A percentile compares a stretch with the other conserved stretches of the same genome.
Evolutionary conservation across 768 basidiomycete genomes (phyloP).

Genomic region (Panellus pusillus): DNA sequence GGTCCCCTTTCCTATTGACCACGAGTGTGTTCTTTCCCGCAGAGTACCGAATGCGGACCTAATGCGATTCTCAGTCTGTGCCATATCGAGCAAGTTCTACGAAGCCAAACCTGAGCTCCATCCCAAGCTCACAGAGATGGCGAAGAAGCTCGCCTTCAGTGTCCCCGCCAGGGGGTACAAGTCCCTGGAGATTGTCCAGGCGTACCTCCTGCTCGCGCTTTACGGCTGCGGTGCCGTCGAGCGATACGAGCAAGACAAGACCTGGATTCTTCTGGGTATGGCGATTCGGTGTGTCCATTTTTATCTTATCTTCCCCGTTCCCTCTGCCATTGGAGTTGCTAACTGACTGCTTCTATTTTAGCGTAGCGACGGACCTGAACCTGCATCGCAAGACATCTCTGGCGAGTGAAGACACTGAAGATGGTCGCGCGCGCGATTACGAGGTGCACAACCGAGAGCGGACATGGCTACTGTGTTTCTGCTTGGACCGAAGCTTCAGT

Average conservation of each 20-base stretch:
- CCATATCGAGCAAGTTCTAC: slow-evolving; percentile 93
- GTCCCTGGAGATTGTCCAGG: slow-evolving; percentile 93
- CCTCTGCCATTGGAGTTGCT: neutral
- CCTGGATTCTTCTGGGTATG: slow-evolving; percentile 89
- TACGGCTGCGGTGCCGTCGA: slow-evolving; percentile 97
- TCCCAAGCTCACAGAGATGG: slow-evolving; percentile 72
- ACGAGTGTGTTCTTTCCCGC: slow-evolving; percentile 59
- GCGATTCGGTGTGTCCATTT: slow-evolving; percentile 60
- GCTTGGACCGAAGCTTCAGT: slow-evolving; percentile 84
- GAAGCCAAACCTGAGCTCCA: slow-evolving; percentile 80
- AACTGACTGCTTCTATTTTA: slow-evolving; percentile 29
- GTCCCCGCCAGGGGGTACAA: slow-evolving; percentile 88
- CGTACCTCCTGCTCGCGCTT: slow-evolving; percentile 82
- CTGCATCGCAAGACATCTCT: slow-evolving; percentile 82
- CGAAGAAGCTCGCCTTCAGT: slow-evolving; percentile 84
- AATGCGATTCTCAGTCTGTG: slow-evolving; percentile 64
- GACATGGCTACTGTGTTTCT: slow-evolving; percentile 89
- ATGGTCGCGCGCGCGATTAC: slow-evolving; percentile 73
- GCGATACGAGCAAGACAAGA: slow-evolving; percentile 94
- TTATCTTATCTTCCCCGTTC: neutral
- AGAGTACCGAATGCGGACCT: slow-evolving; percentile 3
- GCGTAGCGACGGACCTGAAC: slow-evolving; percentile 96
- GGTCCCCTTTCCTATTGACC: slow-evolving; percentile 93
- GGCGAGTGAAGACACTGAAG: slow-evolving; percentile 66
- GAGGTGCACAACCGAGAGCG: slow-evolving; percentile 94